A percentile compares a stretch with the other conserved stretches of the same genome.
Evolutionary conservation across 345 rosid species (phyloP).

Genomic region (Draba incana): DNA sequence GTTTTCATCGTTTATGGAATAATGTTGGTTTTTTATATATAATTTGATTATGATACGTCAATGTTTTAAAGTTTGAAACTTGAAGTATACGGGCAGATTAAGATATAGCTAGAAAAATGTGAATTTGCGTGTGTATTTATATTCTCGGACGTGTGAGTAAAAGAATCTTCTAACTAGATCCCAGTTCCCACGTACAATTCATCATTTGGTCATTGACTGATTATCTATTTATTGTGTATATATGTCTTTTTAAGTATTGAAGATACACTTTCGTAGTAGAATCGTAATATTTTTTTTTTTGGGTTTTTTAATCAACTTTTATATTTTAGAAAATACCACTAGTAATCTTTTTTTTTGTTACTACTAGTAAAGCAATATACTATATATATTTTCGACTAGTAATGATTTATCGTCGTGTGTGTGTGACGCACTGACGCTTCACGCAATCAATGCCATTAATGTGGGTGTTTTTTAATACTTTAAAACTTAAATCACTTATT

Average conservation of each 20-base stretch:
- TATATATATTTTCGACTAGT: not conserved
- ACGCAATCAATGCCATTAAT: slow-evolving; percentile 13
- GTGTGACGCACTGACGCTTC: slow-evolving; percentile 11
- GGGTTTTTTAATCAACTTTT: no score
- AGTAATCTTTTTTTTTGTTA: no score
- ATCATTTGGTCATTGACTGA: slow-evolving; percentile 29
- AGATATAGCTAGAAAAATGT: not conserved
- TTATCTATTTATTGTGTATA: slow-evolving; percentile 2
- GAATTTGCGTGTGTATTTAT: not conserved
- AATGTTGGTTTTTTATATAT: not conserved
- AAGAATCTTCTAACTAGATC: slow-evolving; percentile 19
- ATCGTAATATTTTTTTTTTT: not conserved
- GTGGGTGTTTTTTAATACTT: not conserved
- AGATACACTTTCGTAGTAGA: slow-evolving; percentile 1
- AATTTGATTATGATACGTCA: not conserved
- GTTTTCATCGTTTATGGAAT: slow-evolving; percentile 16
- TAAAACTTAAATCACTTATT: not conserved
- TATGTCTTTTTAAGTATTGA: not conserved
- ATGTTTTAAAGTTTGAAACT: not conserved
- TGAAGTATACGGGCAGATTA: not conserved
- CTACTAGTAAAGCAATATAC: no score
- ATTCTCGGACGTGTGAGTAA: slow-evolving; percentile 24
- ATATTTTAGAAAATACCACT: no score
- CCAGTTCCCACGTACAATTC: slow-evolving; percentile 23
- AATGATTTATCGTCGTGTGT: slow-evolving; percentile 6